Base-by-base conservation (phyloP, 176 grass and related monocot species). In the Avena atlantica region DNA sequence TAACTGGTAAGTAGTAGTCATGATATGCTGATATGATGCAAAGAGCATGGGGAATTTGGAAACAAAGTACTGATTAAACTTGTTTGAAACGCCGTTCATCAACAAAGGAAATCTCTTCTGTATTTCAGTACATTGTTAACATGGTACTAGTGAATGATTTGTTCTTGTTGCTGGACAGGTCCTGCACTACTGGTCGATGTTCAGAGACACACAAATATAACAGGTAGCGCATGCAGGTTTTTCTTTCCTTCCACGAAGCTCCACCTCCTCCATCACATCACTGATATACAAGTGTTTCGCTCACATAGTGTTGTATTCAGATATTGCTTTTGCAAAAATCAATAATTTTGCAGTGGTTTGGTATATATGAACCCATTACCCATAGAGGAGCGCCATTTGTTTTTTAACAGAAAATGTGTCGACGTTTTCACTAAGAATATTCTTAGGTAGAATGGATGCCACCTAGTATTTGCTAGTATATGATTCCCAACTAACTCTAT, bases 151-250 rank as follows among this genome's bases (percentile, higher is more conserved):
- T 42, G 40, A 42, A 42, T 42, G 40, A 1, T 42, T 42, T 42
- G 40, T 42, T 42, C 40, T 42, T 17, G 25, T 73, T 70, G 37
- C 65, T 91, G 20, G 62, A 88, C 90, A 98, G 96, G 96, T 80
- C 96, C 93, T 65, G 90, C 93, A 12, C 83, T 98, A 62, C 79
- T 98, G 67, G 92, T 98, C 76, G 96, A 98, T 92, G 90, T 95
- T 87, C 93, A 90, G 31, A 94, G 92, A 77, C 52, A 95, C 88
- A 91, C 87, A 67, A 98, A 96, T 17, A 91, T 98, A 91, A 98
- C 96, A 94, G 93, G 96, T 98, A 91, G 9, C 8, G 3, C 2
- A n/a, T 74, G 27, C 49, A 78, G 49, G 48, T 29, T 76, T 76
- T 72, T 5, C 13, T 27, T 12, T 15, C 78, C 69, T 78, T 82